phyloP scores from a whole-genome alignment of 257 asterid species.

The Osmanthus fragrans region DNA sequence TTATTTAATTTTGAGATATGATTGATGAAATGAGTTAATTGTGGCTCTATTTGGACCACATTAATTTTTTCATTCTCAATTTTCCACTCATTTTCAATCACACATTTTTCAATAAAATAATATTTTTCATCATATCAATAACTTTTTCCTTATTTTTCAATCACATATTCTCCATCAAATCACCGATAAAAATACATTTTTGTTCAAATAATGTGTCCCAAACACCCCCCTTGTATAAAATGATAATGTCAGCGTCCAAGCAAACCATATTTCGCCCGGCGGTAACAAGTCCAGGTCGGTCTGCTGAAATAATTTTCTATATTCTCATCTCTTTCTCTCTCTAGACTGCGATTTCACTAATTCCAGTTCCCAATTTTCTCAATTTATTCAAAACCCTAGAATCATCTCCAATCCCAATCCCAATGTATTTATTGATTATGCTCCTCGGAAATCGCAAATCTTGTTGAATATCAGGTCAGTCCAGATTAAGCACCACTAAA shows the following conservation, averaged over 20 bases:
- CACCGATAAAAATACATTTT: no score
- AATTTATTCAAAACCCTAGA: neutral
- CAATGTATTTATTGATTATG: neutral
- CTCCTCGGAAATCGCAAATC: neutral
- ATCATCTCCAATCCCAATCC: neutral
- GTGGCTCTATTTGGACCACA: no score
- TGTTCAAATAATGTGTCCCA: no score
- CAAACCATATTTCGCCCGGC: neutral
- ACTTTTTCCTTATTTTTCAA: no score
- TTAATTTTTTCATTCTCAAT: no score
- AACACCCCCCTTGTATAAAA: no score
- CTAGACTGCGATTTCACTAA: neutral
- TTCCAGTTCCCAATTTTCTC: neutral
- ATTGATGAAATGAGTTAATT: no score
- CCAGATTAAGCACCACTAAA: neutral
- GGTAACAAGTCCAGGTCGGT: neutral
- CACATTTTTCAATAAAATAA: no score
- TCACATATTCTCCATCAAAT: no score
- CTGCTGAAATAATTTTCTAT: neutral
- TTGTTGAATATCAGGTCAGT: slow-evolving; percentile 4
- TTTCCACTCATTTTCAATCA: no score
- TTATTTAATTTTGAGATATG: no score
- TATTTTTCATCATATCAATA: no score
- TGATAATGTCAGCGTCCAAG: neutral
- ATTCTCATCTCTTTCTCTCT: neutral